A percentile compares a stretch with the other conserved stretches of the same genome.
These are phyloP conservation scores for Trichoderma lentiforme DNA, from an alignment of 2,329 filamentous ascomycete genomes.

Conservation along the genomic window DNA sequence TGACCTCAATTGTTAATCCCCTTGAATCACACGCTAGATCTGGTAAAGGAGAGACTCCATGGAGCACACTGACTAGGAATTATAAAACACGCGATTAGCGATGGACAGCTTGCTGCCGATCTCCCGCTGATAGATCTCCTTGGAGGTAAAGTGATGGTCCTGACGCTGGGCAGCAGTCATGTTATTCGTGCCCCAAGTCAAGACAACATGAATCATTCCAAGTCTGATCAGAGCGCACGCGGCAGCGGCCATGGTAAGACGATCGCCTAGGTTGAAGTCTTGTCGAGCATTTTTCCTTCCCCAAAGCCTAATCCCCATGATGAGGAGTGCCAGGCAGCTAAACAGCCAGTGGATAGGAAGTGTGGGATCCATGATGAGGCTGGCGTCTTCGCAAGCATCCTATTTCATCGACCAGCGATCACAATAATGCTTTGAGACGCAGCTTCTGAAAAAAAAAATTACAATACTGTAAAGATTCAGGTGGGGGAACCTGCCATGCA, in stretches of 20 bases:
- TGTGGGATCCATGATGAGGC: conserved; percentile 18
- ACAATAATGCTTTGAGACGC: neutral
- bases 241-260: conserved; percentile 39
- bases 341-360: conserved; percentile 28
- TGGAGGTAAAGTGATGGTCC: conserved; percentile 27
- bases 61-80: conserved; percentile 32
- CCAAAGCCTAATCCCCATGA: conserved; percentile 24
- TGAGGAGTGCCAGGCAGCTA: conserved; percentile 24
- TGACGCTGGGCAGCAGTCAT: conserved; percentile 25
- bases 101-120: conserved; percentile 36
- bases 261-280: conserved; percentile 24
- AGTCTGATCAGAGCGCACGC: conserved; percentile 28
- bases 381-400: neutral
- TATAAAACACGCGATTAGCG: conserved; percentile 33
- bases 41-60: neutral
- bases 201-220: conserved; percentile 33
- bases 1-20: neutral
- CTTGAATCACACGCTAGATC: neutral
- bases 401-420: neutral
- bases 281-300: conserved; percentile 24
- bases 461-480: neutral
- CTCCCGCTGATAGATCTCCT: conserved; percentile 33
- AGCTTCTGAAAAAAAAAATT: neutral
- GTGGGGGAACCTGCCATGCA: neutral
- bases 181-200: conserved; percentile 38